Base-by-base conservation (phyloP, 257 asterid genomes). In the Solanum okadae region DNA sequence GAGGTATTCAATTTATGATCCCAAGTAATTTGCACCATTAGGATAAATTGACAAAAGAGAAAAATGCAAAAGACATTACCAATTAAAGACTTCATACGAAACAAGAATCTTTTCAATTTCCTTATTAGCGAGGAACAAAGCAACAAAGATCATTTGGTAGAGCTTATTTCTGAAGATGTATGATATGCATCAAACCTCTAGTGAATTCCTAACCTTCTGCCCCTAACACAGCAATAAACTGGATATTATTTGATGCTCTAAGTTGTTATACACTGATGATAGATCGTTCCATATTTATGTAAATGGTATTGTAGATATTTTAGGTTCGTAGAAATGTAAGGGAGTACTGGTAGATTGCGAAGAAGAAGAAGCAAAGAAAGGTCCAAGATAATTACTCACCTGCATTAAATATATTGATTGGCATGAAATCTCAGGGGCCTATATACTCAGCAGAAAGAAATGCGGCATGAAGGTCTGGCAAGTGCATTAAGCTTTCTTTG, bases 1-100 rank as follows among this genome's bases (percentile, higher is more conserved):
- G 90, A 92, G 88, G 89, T 87, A 73, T 89, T 87, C 72, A 72
- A 78, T 87, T 65, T 87, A 89, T 35, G 84, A 84, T 86, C 88
- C 88, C 89, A 91, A 85, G 84, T 76, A 77, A 25, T 86, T 31
- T 90, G 33, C 49, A 61, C 34, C 42, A 83, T 40, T 73, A 25
- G 38, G 82, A 79, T 46, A 91, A 87, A 85, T 61, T 84, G 75
- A n/a, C 52, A 89, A 79, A 42, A 25, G 85, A 44, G 38, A 81
- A 34, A 81, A 82, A 49, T 46, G 25, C 42, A 29, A 31, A 82
- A 82, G 86, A 52, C 67, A 46, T 68, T 71, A 75, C 67, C 63
- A 68, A 70, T 33, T 73, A 88, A 85, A 76, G 71, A 25, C 40
- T 77, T 22, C 15, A 86, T 49, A 35, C 20, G 10, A 68, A 79